A percentile compares a stretch with the other conserved stretches of the same genome.
Conservation (phyloP, 495 filamentous ascomycete genomes). For the Darksidea phi region DNA sequence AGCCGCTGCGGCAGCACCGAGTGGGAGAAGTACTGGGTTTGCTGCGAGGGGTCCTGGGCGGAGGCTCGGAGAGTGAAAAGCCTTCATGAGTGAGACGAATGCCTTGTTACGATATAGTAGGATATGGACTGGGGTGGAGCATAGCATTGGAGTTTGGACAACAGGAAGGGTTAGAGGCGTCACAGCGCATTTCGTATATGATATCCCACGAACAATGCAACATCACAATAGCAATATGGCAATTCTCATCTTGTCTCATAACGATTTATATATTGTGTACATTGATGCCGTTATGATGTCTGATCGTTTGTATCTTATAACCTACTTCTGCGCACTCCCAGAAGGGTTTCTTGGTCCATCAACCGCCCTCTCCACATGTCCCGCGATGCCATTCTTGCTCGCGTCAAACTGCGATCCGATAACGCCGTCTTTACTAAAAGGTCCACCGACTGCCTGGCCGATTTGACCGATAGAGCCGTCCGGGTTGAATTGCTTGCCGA, state of each 20-base stretch:
- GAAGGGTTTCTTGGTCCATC: constrained; percentile 29
- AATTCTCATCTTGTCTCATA: too few relatives aligned
- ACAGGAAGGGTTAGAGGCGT: neutral
- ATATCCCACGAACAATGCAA: too few relatives aligned
- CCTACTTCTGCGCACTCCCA: constrained; percentile 4
- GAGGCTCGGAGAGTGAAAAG: constrained; percentile 57
- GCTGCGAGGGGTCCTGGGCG: constrained; percentile 63
- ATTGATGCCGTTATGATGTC: too few relatives aligned
- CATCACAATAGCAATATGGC: too few relatives aligned
- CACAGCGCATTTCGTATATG: too few relatives aligned
- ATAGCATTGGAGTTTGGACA: too few relatives aligned
- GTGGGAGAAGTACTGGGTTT: constrained; percentile 39
- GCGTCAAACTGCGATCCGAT: constrained; percentile 54
- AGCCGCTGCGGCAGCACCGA: constrained; percentile 20
- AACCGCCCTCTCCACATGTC: constrained; percentile 43
- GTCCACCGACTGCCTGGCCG: constrained; percentile 29
- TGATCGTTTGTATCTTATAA: neutral
- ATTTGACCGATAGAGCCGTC: constrained; percentile 29
- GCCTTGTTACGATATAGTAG: too few relatives aligned
- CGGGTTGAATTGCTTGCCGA: constrained; percentile 35
- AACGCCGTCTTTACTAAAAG: constrained; percentile 44
- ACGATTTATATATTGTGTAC: too few relatives aligned
- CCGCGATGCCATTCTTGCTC: constrained; percentile 49
- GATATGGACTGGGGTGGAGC: too few relatives aligned
- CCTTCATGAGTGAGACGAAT: too few relatives aligned